Evolutionary conservation across 805 yeast species (phyloP).

Genomic region (Candida peoriensis): DNA sequence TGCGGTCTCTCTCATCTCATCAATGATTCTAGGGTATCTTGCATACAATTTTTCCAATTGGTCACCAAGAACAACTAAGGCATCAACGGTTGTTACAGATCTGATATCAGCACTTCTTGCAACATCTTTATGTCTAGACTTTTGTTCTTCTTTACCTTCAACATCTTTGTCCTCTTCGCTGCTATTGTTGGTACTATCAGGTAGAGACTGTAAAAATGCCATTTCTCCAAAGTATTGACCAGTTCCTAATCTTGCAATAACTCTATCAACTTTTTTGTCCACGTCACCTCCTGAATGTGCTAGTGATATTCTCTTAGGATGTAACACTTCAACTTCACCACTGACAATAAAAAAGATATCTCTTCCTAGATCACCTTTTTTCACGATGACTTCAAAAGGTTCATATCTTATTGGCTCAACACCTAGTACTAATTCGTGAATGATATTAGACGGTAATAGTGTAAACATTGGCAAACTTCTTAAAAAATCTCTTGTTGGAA

Average conservation of each 20-base stretch:
- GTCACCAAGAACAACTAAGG: constrained; percentile 54
- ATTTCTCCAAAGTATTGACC: constrained; percentile 76
- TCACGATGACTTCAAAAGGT: constrained; percentile 57
- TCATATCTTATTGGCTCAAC: constrained; percentile 50
- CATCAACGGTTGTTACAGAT: constrained; percentile 53
- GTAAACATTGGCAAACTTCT: constrained; percentile 55
- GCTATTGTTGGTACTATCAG: too few species aligned
- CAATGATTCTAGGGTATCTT: constrained; percentile 52
- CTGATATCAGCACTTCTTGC: constrained; percentile 61
- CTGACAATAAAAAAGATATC: constrained; percentile 62
- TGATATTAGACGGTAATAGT: constrained; percentile 49
- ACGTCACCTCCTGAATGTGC: constrained; percentile 14
- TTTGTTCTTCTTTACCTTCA: not conserved
- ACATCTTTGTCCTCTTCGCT: constrained; percentile 10
- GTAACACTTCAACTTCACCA: constrained; percentile 70
- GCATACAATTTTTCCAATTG: constrained; percentile 48
- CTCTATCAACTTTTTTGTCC: constrained; percentile 30
- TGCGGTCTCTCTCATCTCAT: constrained; percentile 60
- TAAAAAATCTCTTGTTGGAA: constrained; percentile 53
- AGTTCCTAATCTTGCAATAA: constrained; percentile 52
- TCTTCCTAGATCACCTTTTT: constrained; percentile 53
- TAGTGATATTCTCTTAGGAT: constrained; percentile 26
- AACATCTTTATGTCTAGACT: too few species aligned
- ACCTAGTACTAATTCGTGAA: constrained; percentile 59
- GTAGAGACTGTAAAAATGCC: constrained; percentile 53